These are phyloP conservation scores for Lecanicillium sp. DNA, from an alignment of 2,329 filamentous ascomycete genomes.

Conservation along the genomic window DNA sequence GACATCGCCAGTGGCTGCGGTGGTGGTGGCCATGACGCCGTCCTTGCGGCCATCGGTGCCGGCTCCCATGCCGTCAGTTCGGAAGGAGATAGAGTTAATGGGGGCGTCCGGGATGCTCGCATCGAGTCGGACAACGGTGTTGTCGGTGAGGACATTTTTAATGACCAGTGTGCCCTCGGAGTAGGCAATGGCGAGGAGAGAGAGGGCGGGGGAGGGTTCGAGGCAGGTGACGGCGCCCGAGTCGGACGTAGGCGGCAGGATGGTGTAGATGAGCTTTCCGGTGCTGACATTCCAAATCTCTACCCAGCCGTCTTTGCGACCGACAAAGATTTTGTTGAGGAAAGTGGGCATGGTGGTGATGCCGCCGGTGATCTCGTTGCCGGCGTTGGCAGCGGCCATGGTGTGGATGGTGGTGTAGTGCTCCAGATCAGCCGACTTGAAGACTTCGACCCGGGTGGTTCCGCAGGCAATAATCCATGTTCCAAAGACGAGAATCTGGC, in stretches of 20 bases:
- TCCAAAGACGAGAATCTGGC: conserved; percentile 74
- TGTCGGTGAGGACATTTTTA: conserved; percentile 75
- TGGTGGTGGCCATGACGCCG: conserved; percentile 91
- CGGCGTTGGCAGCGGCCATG: conserved; percentile 45
- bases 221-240: conserved; percentile 81
- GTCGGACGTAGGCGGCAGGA: conserved; percentile 65
- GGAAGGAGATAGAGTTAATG: conserved; percentile 79
- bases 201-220: conserved; percentile 75
- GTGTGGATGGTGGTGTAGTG: conserved; percentile 81
- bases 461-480: conserved; percentile 84
- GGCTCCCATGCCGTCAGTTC: conserved; percentile 81
- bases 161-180: conserved; percentile 70
- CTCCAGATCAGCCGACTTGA: conserved; percentile 75
- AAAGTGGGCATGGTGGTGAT: conserved; percentile 89
- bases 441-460: conserved; percentile 72
- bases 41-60: conserved; percentile 77
- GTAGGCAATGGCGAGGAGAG: conserved; percentile 82
- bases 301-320: conserved; percentile 76
- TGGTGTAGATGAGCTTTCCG: conserved; percentile 82
- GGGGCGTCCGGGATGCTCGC: conserved; percentile 56
- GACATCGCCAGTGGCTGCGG: conserved; percentile 71
- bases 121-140: conserved; percentile 60
- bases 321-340: conserved; percentile 91
- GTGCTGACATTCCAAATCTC: conserved; percentile 98
- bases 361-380: conserved; percentile 66